Evolutionary conservation across 306 rosid genomes (phyloP), one percentile per base, ranked within the genome.

Genomic region (Inga oerstediana): DNA sequence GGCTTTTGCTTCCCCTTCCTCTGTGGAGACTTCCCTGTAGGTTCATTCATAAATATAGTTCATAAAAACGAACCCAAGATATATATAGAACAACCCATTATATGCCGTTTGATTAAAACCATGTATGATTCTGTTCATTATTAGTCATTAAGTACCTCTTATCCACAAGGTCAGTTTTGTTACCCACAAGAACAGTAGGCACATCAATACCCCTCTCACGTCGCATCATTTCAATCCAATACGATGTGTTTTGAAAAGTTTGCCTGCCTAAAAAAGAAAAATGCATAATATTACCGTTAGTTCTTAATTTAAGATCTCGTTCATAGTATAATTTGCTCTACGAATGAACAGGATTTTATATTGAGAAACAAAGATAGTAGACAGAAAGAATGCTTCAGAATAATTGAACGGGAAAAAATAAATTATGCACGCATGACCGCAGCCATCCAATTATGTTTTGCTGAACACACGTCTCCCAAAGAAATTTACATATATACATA

Each of bases 191-290:
- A 70, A 92, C 91, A 82, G 91, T 87, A 83, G 91, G 91, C 48
- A 92, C 97, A 87, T 91, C 97, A 79, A 84, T 85, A n/a, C 92
- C 97, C 75, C 93, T 66, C 87, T 91, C 97, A 69, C 88, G 89
- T 66, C 92, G 91, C 86, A 92, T 94, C 91, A 90, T 91, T 83
- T 92, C 97, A 79, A 92, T 89, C 97, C 97, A 92, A 86, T 91
- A 90, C 39, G 91, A 78, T 70, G 93, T 92, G 74, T 91, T 92
- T 54, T 91, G 79, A 84, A 92, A 92, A 68, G 94, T 85, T 37
- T 88, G 92, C 78, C 92, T 81, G 78, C 94, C 97, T 92, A 59
- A 22, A 75, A 75, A 48, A 79, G 22, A 75, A 61, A 68, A 84
- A 46, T 49, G 75, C 10, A 34, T 41, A 3, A 41, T 41, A 41